A percentile compares a stretch with the other conserved stretches of the same genome.
Conservation (phyloP, 2,329 filamentous ascomycete genomes). For the Scleromitrula shiraiana region DNA sequence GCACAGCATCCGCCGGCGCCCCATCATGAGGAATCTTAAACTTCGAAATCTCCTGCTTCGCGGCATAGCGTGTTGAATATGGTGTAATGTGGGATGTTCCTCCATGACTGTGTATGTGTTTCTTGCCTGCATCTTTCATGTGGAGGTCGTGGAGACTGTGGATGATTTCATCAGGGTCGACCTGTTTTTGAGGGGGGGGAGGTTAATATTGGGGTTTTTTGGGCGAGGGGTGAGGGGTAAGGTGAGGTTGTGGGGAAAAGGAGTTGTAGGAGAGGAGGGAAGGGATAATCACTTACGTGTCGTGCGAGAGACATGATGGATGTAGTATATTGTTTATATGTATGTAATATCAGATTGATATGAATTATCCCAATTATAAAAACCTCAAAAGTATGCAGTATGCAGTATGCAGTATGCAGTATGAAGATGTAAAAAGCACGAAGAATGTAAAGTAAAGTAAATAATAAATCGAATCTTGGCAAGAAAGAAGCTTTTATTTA, state of each 20-base stretch:
- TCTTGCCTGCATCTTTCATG: constrained; percentile 31
- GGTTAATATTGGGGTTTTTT: neutral
- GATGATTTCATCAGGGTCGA: constrained; percentile 49
- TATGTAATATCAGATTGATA: too few relatives aligned
- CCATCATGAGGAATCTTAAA: constrained; percentile 50
- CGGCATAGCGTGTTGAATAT: constrained; percentile 50
- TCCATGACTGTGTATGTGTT: constrained; percentile 32
- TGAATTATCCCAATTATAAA: too few relatives aligned
- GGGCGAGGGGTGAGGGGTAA: too few relatives aligned
- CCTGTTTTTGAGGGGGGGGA: constrained; percentile 26
- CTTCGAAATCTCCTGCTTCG: constrained; percentile 47
- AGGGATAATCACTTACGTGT: constrained; percentile 40
- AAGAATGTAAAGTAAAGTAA: neutral
- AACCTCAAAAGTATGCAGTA: neutral
- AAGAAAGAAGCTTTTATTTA: constrained; percentile 1
- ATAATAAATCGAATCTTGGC: neutral
- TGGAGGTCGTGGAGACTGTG: constrained; percentile 40
- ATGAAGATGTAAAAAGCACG: neutral
- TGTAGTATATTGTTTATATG: neutral
- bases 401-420: neutral
- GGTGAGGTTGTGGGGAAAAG: too few relatives aligned
- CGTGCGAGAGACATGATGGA: constrained; percentile 41
- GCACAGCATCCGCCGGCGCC: constrained; percentile 53
- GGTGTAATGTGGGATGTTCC: constrained; percentile 45
- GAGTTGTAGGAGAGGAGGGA: neutral